A percentile compares a stretch with the other conserved stretches of the same genome.
Evolutionary conservation across 148 eudicot genomes (phyloP).

Genomic region (Mesembryanthemum crystallinum): DNA sequence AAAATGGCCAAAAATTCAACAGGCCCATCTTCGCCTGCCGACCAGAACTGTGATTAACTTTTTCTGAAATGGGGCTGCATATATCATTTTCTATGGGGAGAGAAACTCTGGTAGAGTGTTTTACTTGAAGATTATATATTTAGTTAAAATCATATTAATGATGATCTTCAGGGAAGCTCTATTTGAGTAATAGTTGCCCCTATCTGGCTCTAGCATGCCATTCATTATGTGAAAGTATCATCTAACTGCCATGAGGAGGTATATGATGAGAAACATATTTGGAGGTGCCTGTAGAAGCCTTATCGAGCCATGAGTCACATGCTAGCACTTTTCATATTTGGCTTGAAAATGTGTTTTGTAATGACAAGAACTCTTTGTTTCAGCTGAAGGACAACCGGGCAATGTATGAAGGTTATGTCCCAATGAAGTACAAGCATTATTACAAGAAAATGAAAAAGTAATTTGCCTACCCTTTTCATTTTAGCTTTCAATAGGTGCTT

Average conservation of each 20-base stretch:
- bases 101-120: background rate
- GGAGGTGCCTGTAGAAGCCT: conserved; percentile 1
- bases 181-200: background rate
- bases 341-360: conserved; percentile 13
- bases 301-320: background rate
- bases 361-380: conserved; percentile 23
- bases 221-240: background rate
- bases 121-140: background rate
- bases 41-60: background rate
- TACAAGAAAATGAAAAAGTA: conserved; percentile 94
- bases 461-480: conserved; percentile 15
- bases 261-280: background rate
- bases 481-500: no score
- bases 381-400: conserved; percentile 69
- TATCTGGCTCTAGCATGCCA: background rate
- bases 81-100: background rate
- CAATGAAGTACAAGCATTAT: conserved; percentile 87
- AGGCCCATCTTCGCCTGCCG: background rate
- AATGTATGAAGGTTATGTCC: conserved; percentile 78
- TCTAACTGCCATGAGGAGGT: background rate
- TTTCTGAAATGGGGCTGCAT: background rate
- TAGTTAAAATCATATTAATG: background rate
- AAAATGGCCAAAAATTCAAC: background rate
- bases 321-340: background rate
- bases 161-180: background rate